Evolutionary conservation across 805 yeast genomes (phyloP).

Genomic region (Ogataea allantospora): DNA sequence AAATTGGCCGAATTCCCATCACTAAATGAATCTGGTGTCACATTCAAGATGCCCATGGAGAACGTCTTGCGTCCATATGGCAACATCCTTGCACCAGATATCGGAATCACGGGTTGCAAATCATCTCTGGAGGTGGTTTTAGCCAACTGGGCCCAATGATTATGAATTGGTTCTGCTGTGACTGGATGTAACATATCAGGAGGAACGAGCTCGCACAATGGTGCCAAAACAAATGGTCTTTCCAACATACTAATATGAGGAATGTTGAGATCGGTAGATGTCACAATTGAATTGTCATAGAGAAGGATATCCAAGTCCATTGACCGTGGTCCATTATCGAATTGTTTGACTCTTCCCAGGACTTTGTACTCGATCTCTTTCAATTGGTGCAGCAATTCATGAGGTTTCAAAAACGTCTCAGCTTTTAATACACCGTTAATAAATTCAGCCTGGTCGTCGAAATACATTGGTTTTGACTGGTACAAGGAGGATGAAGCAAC

Average conservation of each 20-base stretch:
- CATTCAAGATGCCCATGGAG: conserved; percentile 84
- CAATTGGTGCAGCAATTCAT: conserved; percentile 54
- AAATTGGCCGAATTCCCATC: conserved; percentile 67
- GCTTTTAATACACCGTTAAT: conserved; percentile 78
- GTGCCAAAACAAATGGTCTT: conserved; percentile 85
- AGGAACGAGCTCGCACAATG: conserved; percentile 76
- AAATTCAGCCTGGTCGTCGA: conserved; percentile 73
- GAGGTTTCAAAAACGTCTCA: conserved; percentile 61
- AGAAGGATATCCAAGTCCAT: conserved; percentile 87
- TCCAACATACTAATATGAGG: conserved; percentile 91
- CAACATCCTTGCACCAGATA: conserved; percentile 13
- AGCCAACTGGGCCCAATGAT: conserved; percentile 54
- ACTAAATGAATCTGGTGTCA: conserved; percentile 93
- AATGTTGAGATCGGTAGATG: conserved; percentile 57
- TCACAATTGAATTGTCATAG: conserved; percentile 59
- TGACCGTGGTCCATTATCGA: conserved; percentile 89
- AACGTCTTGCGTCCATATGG: conserved; percentile 43
- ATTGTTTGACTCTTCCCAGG: conserved; percentile 66
- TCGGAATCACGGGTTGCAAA: conserved; percentile 52
- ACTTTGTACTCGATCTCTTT: conserved; percentile 77
- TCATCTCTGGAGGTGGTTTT: conserved; percentile 29
- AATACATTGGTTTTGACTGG: conserved; percentile 92
- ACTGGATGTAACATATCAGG: conserved; percentile 76
- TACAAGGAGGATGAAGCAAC: conserved; percentile 72
- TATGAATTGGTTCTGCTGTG: conserved; percentile 74